Conservation (phyloP, 1,284 basidiomycete species). For the Microbotryum violaceum region DNA sequence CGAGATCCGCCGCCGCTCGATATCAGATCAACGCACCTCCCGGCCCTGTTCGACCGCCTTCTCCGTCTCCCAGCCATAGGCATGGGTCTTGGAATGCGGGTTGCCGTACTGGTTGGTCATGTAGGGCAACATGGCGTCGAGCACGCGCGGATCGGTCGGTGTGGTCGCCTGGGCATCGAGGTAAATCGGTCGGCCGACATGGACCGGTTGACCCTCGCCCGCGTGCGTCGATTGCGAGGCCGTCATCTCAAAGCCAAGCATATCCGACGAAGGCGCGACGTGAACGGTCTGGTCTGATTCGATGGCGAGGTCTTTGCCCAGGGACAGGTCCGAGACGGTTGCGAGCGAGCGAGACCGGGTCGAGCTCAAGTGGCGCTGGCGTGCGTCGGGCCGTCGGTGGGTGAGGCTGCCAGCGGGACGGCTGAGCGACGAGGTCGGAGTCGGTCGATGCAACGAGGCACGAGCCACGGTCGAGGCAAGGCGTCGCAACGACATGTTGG, state of each 20-base stretch:
- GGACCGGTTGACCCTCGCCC: neutral
- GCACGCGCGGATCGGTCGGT: conserved; percentile 90
- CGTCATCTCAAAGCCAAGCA: conserved; percentile 28
- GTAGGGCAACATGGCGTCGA: conserved; percentile 95
- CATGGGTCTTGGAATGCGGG: conserved; percentile 95
- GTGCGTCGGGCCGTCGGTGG: neutral
- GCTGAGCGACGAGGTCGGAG: too few relatives aligned
- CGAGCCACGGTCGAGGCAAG: too few relatives aligned
- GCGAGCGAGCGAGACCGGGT: conserved; percentile 16
- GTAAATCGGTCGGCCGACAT: conserved; percentile 66
- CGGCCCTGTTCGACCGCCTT: conserved; percentile 85
- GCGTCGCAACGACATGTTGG: too few relatives aligned
- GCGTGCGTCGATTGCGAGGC: conserved; percentile 4
- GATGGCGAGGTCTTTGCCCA: conserved; percentile 13
- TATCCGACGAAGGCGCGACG: conserved; percentile 18
- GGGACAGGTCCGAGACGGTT: conserved; percentile 16
- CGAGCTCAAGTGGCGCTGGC: neutral
- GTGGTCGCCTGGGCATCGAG: conserved; percentile 94
- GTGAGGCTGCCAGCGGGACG: too few relatives aligned
- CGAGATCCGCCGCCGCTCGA: neutral
- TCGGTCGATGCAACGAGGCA: too few relatives aligned
- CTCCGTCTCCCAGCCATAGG: conserved; percentile 99
- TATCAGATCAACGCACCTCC: conserved; percentile 48
- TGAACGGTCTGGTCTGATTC: conserved; percentile 5
- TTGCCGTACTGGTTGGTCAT: conserved; percentile 96